phyloP scores from a whole-genome alignment of 345 rosid genomes.

The Arabis hirsuta region DNA sequence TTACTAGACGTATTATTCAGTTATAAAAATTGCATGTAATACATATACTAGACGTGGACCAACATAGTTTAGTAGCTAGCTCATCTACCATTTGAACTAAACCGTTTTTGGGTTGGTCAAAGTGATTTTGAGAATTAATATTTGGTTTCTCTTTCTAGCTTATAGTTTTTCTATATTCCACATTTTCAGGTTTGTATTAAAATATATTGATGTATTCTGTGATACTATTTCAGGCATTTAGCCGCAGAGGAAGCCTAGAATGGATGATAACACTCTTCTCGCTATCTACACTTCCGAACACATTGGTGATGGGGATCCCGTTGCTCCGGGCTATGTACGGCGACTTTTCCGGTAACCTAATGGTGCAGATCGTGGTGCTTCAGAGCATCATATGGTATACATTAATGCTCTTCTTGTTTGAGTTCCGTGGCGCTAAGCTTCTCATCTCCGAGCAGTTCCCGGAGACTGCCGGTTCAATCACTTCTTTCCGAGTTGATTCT shows the following conservation, averaged over 20 bases:
- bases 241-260: slow-evolving; percentile 60
- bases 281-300: slow-evolving; percentile 79
- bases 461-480: slow-evolving; percentile 76
- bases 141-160: too few relatives aligned
- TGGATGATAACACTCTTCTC: slow-evolving; percentile 90
- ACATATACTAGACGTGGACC: too few relatives aligned
- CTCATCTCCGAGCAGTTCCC: slow-evolving; percentile 84
- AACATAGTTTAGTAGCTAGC: too few relatives aligned
- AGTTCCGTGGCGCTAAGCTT: slow-evolving; percentile 76
- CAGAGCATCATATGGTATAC: slow-evolving; percentile 90
- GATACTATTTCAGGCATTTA: slow-evolving; percentile 40
- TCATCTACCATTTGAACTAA: too few relatives aligned
- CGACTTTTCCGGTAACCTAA: slow-evolving; percentile 67
- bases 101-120: too few relatives aligned
- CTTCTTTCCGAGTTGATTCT: slow-evolving; percentile 77
- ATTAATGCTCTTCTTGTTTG: slow-evolving; percentile 77
- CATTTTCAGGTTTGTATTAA: too few relatives aligned
- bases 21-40: background rate
- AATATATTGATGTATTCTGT: background rate
- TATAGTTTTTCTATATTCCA: too few relatives aligned
- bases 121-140: too few relatives aligned
- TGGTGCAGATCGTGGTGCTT: slow-evolving; percentile 87
- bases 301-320: slow-evolving; percentile 87
- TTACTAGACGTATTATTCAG: background rate
- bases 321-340: slow-evolving; percentile 88